Percentiles rank a stretch among this genome's conserved stretches.
These are phyloP conservation scores for Chalciporus piperatus DNA, from an alignment of 768 basidiomycete genomes.

Conservation along the genomic window DNA sequence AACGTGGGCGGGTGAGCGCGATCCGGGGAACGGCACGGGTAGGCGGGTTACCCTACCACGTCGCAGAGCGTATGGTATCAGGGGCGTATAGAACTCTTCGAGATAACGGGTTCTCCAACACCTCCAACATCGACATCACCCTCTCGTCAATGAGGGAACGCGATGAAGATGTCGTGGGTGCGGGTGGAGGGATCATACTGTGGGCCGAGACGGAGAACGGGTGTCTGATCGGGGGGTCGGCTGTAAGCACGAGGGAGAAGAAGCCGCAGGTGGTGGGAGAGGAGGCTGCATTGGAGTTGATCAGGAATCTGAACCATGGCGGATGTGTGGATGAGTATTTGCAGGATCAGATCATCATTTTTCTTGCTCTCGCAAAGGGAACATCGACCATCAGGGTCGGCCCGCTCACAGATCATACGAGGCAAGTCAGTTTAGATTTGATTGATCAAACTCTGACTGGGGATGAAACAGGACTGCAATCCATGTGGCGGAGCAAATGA, in stretches of 20 bases:
- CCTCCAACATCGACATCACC: constrained; percentile 10
- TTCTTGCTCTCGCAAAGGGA: constrained; percentile 71
- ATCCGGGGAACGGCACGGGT: constrained; percentile 63
- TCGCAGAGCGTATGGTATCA: constrained; percentile 55
- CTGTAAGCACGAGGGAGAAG: constrained; percentile 53
- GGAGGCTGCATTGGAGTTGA: constrained; percentile 58
- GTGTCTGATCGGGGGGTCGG: constrained; percentile 66
- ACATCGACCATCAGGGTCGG: constrained; percentile 54
- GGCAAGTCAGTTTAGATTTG: constrained; percentile 35
- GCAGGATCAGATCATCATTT: constrained; percentile 78
- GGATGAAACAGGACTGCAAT: constrained; percentile 55
- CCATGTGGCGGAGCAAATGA: constrained; percentile 66
- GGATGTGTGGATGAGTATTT: constrained; percentile 71
- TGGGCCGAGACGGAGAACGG: constrained; percentile 74
- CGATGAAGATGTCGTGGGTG: constrained; percentile 47
- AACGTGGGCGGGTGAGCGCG: constrained; percentile 50
- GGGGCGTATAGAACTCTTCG: constrained; percentile 50
- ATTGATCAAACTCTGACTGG: not conserved
- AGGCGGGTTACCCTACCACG: constrained; percentile 54
- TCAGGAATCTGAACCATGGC: constrained; percentile 55
- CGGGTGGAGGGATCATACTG: constrained; percentile 68
- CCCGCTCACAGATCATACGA: constrained; percentile 66
- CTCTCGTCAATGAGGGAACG: constrained; percentile 48
- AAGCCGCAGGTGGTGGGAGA: constrained; percentile 49
- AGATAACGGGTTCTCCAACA: constrained; percentile 29